Percentiles rank a stretch among this genome's conserved stretches.
These are phyloP conservation scores for Castanea mollissima DNA, from an alignment of 306 rosid genomes.

Conservation along the genomic window DNA sequence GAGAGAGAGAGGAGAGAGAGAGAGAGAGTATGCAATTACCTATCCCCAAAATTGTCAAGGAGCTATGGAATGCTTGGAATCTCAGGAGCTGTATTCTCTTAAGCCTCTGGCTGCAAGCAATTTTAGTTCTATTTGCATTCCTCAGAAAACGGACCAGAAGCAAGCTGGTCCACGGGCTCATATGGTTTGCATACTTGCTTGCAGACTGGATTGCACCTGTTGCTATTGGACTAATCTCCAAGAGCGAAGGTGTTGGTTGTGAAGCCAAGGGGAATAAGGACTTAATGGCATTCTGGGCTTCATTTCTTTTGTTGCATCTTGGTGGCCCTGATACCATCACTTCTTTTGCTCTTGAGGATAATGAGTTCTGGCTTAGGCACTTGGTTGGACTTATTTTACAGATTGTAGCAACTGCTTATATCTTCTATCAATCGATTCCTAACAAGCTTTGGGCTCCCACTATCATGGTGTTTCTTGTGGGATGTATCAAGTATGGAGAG, in stretches of 20 bases:
- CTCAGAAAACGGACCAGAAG: constrained; percentile 17
- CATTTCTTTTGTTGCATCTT: constrained; percentile 34
- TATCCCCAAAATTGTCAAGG: background rate
- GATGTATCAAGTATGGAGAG: constrained; percentile 27
- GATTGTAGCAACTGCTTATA: constrained; percentile 11
- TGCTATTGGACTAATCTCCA: constrained; percentile 26
- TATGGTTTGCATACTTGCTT: constrained; percentile 27
- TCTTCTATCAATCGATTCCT: constrained; percentile 11
- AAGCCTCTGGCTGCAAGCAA: constrained; percentile 18
- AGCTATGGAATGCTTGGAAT: constrained; percentile 16
- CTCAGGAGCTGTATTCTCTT: background rate
- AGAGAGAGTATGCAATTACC: background rate
- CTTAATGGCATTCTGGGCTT: constrained; percentile 29
- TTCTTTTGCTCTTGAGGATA: constrained; percentile 36
- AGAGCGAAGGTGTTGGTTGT: background rate
- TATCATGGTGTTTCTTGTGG: constrained; percentile 12
- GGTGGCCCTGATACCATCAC: constrained; percentile 37
- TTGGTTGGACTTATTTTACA: constrained; percentile 10
- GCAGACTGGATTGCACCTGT: constrained; percentile 30
- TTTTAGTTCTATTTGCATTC: background rate
- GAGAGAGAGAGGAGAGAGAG: no score
- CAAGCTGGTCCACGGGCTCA: background rate
- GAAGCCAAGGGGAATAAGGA: background rate
- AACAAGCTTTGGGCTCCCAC: constrained; percentile 8
- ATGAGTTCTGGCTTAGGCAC: constrained; percentile 37